Conservation (phyloP, 2,329 filamentous ascomycete species). For the Fusarium chlamydosporum region DNA sequence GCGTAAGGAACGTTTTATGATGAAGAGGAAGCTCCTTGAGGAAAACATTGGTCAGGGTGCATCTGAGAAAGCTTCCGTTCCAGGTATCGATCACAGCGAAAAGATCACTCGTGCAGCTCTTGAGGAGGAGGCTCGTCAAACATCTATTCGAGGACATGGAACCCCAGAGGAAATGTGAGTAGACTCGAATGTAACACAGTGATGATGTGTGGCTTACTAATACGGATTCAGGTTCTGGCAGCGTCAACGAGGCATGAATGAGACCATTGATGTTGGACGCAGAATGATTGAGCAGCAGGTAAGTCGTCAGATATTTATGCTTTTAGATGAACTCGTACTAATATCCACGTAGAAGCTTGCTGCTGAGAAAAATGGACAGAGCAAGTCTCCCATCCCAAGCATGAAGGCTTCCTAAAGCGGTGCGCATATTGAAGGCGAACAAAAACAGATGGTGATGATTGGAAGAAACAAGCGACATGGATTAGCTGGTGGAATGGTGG, state of each 20-base stretch:
- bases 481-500: conserved; percentile 5
- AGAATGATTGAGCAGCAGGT: conserved; percentile 66
- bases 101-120: conserved; percentile 75
- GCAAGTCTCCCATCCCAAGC: conserved; percentile 42
- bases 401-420: conserved; percentile 38
- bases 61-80: conserved; percentile 63
- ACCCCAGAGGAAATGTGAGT: conserved; percentile 67
- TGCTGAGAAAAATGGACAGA: conserved; percentile 27
- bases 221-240: conserved; percentile 68
- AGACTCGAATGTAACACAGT: neutral
- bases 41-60: conserved; percentile 75
- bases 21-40: conserved; percentile 84
- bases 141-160: conserved; percentile 65
- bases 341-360: conserved; percentile 30
- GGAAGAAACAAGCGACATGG: neutral
- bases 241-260: conserved; percentile 69
- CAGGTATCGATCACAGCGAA: conserved; percentile 66
- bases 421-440: neutral
- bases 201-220: conserved; percentile 40
- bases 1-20: conserved; percentile 81
- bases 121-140: conserved; percentile 72
- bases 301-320: conserved; percentile 14
- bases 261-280: conserved; percentile 70
- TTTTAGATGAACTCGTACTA: conserved; percentile 7
- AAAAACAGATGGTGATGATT: neutral